These are phyloP conservation scores for Xylaria venustula DNA, from an alignment of 495 filamentous ascomycete genomes.

Conservation along the genomic window DNA sequence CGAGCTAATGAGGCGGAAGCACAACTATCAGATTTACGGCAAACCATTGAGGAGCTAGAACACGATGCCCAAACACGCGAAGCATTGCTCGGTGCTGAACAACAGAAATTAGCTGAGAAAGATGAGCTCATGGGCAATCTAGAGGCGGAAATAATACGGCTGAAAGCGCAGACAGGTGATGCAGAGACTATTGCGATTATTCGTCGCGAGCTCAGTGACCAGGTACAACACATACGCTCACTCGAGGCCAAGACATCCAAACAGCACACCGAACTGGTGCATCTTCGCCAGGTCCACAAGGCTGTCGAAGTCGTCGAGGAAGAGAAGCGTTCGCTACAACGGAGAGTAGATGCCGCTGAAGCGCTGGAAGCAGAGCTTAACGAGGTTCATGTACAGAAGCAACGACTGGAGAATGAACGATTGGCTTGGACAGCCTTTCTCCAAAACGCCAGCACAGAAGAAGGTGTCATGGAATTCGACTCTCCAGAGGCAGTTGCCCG, in stretches of 20 bases:
- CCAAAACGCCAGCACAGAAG: conserved; percentile 57
- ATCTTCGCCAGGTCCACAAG: conserved; percentile 73
- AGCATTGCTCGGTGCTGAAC: conserved; percentile 58
- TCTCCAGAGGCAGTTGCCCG: conserved; percentile 86
- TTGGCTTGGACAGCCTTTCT: conserved; percentile 85
- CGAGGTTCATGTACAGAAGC: conserved; percentile 77
- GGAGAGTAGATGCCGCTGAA: conserved; percentile 71
- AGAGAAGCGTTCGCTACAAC: conserved; percentile 83
- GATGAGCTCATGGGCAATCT: conserved; percentile 69
- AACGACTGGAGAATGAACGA: conserved; percentile 84
- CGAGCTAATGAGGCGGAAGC: conserved; percentile 69
- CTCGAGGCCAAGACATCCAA: conserved; percentile 79
- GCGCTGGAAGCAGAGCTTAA: conserved; percentile 70
- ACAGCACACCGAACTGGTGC: conserved; percentile 75
- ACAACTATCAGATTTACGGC: conserved; percentile 64
- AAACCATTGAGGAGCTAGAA: conserved; percentile 67
- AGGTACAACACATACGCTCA: conserved; percentile 82
- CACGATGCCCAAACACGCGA: conserved; percentile 67
- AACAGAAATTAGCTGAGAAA: conserved; percentile 64
- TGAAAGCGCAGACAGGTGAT: conserved; percentile 84
- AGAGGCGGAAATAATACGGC: conserved; percentile 75
- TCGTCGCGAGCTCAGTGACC: conserved; percentile 80
- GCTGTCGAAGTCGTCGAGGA: conserved; percentile 93
- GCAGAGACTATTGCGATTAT: conserved; percentile 77
- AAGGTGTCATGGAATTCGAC: conserved; percentile 68